Base-by-base conservation (phyloP, 139 green algal genomes). In the Coelastrella sp. region DNA sequence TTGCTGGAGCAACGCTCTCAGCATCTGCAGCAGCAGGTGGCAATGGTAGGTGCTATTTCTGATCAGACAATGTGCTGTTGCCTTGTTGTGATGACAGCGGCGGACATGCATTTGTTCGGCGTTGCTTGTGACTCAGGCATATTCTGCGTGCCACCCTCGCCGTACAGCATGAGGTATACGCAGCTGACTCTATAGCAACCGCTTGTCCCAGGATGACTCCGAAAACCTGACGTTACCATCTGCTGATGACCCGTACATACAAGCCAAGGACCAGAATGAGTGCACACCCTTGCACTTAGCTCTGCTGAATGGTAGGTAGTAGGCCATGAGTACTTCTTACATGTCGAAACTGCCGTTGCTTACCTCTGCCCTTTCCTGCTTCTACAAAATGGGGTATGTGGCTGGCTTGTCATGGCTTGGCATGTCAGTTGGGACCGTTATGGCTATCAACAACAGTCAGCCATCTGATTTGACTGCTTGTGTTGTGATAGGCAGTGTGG, bases 231-330 rank as follows among this genome's bases (percentile, higher is more conserved):
- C 53, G 38, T 60, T 82, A 32, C 35, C 43, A 35, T 53, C 75
- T 5, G n/a, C 32, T n/a, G 35, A 57, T 43, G 75, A 82, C 53
- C 75, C 51, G n/a, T 71, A 71, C 75, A 32, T 96, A 3, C 86
- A 94, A 68, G 48, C 68, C 3, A 87, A 86, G 32, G 94, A 97
- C 68, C 60, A 68, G 2, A 74, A 93, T 25, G 83, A 87, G 1
- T 95, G 90, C 79, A 96, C 94, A 15, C 93, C 96, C 0, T 77
- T 98, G 62, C 95, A 98, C 89, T 57, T 98, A 1, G 94, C 95
- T 32, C 85, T 98, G 27, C 84, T 98, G 6, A 88, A 94, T 40
- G 94, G 94, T 91, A 40, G 27, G 79, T 40, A n/a, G n/a, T n/a
- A n/a, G n/a, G n/a, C n/a, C n/a, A n/a, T n/a, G n/a, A n/a, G n/a